Percentiles rank a stretch among this genome's conserved stretches.
phyloP scores from a whole-genome alignment of 2,329 filamentous ascomycete species.

The Alternaria panax region DNA sequence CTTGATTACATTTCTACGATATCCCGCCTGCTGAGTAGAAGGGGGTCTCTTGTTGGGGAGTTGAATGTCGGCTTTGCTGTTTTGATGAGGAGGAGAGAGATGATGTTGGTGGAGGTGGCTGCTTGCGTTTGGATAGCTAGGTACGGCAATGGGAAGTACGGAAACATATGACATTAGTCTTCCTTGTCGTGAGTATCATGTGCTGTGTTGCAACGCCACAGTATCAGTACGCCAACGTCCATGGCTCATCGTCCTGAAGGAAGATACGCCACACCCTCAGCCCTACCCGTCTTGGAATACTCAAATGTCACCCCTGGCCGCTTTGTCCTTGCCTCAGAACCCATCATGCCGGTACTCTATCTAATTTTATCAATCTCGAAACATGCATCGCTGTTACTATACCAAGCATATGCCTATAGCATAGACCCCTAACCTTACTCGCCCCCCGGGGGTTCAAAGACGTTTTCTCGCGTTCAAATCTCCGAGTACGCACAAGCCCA shows the following conservation, averaged over 20 bases:
- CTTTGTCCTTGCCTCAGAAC: neutral
- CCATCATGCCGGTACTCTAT: neutral
- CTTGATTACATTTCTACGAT: slow-evolving; percentile 28
- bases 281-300: neutral
- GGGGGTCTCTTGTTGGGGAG: neutral
- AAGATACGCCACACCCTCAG: neutral
- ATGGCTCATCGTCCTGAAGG: neutral
- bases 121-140: slow-evolving; percentile 7
- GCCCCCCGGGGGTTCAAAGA: neutral
- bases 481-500: neutral
- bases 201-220: neutral
- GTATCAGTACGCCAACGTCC: neutral
- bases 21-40: slow-evolving; percentile 15
- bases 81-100: neutral
- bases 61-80: neutral
- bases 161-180: neutral
- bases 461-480: neutral
- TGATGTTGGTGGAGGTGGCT: neutral
- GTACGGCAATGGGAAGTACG: neutral
- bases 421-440: neutral
- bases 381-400: slow-evolving; percentile 1
- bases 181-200: neutral
- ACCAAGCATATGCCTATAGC: slow-evolving; percentile 4
- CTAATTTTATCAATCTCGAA: neutral
- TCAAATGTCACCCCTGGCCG: neutral